Evolutionary conservation across 352 stramenopile species (phyloP), one percentile per base, ranked within the genome.

Genomic region (Elongisporangium prolatum): DNA sequence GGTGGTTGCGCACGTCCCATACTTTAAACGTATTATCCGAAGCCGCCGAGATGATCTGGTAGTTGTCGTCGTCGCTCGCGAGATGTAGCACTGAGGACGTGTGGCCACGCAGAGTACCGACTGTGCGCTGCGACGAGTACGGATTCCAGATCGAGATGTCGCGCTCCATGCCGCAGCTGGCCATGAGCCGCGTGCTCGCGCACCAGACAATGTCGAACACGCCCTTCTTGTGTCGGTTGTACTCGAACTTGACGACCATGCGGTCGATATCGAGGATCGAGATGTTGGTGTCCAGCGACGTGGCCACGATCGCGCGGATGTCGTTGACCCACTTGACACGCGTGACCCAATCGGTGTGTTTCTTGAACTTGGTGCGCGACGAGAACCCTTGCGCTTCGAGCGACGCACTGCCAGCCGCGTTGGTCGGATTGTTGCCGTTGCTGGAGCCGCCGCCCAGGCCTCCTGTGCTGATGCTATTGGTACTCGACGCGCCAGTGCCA

Each of bases 61-160:
- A 90, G 50, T 95, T 92, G 48, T 89, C 83, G 50, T 95, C 84
- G 28, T 93, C 85, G 34, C 80, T 88, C 7, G 79, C 78, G 14
- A 95, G 67, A 54, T 93, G 84, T 21, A 90, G 51, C 18, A 95
- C 80, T 3, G 76, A 91, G 22, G 79, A 87, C 16, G 80, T 90
- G 62, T 93, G 81, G 11, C 83, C 83, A 4, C 79, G 75, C 13
- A 92, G 72, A 1, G 77, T 92, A 1, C 76, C 83, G 14, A 89
- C 84, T 3, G 84, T 80, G 44, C 81, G 78, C 50, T 90, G 84
- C 18, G 85, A 94, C 17, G 84, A 93, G 71, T 94, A 96, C 49
- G 87, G 86, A 57, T 94, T 96, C 88, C 88, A 96, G 37, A 96
- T 88, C 48, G 89, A 80, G 51, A 94, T 92, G 56, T 93, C 80